phyloP scores from a whole-genome alignment of 2,329 filamentous ascomycete species.

The Exophiala sp. region DNA sequence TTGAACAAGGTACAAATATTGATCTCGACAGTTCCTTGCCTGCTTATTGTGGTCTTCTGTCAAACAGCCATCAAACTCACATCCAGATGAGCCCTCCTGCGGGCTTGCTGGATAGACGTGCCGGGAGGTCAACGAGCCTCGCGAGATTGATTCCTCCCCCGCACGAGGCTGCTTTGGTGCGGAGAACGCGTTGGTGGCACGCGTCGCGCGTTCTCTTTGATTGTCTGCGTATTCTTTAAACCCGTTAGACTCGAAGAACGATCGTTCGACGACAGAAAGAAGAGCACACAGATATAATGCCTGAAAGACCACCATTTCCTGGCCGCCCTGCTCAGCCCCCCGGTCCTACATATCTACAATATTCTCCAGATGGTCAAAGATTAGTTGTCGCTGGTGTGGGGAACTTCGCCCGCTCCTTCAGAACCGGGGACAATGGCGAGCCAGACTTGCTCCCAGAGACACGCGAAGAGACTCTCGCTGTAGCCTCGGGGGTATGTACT shows the following conservation, averaged over 20 bases:
- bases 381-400: conserved; percentile 91
- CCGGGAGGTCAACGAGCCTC: too few species aligned
- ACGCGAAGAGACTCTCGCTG: conserved; percentile 76
- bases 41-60: too few species aligned
- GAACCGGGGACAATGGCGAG: conserved; percentile 86
- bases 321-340: conserved; percentile 57
- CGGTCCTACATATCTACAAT: conserved; percentile 80
- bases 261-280: neutral
- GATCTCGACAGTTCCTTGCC: too few species aligned
- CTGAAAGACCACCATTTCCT: conserved; percentile 26
- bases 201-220: too few species aligned
- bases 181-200: too few species aligned
- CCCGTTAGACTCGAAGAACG: neutral
- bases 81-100: too few species aligned
- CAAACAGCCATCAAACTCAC: too few species aligned
- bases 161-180: too few species aligned
- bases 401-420: conserved; percentile 89
- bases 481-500: conserved; percentile 56
- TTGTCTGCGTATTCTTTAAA: too few species aligned
- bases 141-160: too few species aligned
- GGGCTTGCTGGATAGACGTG: too few species aligned
- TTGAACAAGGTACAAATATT: too few species aligned
- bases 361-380: conserved; percentile 82
- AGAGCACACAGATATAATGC: conserved; percentile 18
- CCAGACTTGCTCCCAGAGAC: conserved; percentile 89